These are phyloP conservation scores for Microstegium vimineum DNA, from an alignment of 176 grass and related monocot genomes.

Conservation along the genomic window DNA sequence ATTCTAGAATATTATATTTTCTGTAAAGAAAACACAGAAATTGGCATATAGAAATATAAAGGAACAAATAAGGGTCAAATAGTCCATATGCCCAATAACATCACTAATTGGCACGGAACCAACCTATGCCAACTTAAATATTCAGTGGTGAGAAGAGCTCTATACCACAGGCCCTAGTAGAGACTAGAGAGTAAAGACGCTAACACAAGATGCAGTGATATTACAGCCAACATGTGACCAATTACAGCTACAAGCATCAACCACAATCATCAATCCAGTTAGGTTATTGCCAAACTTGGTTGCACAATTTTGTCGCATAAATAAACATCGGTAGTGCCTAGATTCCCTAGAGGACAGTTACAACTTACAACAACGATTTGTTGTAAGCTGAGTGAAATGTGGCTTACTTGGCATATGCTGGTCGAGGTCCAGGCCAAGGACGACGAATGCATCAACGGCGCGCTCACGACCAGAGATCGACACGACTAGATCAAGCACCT, in stretches of 20 bases:
- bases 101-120: too few species aligned
- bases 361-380: not conserved
- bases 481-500: constrained; percentile 45
- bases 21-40: not conserved
- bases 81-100: not conserved
- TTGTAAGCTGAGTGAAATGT: not conserved
- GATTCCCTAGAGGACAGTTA: not conserved
- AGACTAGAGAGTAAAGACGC: too few species aligned
- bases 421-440: constrained; percentile 33
- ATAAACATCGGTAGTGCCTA: too few species aligned
- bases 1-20: not conserved
- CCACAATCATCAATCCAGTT: not conserved
- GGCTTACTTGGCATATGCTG: constrained; percentile 25
- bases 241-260: not conserved
- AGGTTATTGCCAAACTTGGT: too few species aligned
- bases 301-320: not conserved
- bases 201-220: not conserved
- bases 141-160: not conserved
- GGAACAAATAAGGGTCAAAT: not conserved
- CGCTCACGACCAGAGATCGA: constrained; percentile 29
- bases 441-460: constrained; percentile 31
- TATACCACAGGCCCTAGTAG: too few species aligned
- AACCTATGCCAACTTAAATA: too few species aligned
- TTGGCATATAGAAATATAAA: not conserved
- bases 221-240: not conserved